phyloP scores from a whole-genome alignment of 2,329 filamentous ascomycete genomes.

The Botrytis fabae region DNA sequence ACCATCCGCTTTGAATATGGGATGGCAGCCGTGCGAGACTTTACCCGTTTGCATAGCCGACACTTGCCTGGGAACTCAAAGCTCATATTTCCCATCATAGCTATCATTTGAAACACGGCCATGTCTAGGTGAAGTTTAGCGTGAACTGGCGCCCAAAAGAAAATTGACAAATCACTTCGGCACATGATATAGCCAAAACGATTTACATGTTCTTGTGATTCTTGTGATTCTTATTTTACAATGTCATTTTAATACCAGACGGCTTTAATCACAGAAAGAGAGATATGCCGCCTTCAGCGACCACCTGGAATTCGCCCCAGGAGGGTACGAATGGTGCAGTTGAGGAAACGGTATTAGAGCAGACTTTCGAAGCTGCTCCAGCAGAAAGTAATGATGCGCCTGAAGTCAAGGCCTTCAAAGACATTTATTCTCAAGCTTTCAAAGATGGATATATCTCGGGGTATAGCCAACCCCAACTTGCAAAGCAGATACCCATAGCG shows the following conservation, averaged over 20 bases:
- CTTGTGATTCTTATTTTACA: neutral
- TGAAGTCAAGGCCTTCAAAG: conserved; percentile 19
- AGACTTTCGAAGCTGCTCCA: neutral
- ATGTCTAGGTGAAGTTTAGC: neutral
- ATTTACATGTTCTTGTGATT: conserved; percentile 7
- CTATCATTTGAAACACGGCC: neutral
- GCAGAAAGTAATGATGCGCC: neutral
- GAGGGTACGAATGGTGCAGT: conserved; percentile 20
- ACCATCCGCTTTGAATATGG: conserved; percentile 11
- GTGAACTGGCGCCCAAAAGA: neutral
- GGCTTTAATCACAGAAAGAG: conserved; percentile 18
- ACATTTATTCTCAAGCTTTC: conserved; percentile 21
- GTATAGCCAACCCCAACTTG: conserved; percentile 18
- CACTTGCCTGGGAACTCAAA: conserved; percentile 5
- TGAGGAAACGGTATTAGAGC: neutral
- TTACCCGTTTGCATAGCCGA: neutral
- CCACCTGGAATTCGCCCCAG: conserved; percentile 33
- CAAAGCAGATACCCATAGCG: conserved; percentile 44
- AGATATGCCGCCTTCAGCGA: conserved; percentile 39
- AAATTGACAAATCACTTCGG: neutral
- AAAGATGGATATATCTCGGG: conserved; percentile 24
- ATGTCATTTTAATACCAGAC: conserved; percentile 19
- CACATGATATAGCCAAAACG: neutral
- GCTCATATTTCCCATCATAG: conserved; percentile 5
- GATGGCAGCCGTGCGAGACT: conserved; percentile 19